Evolutionary conservation across 192 early-diverging fungal genomes (phyloP), one percentile per base, ranked within the genome.

Genomic region (Coemansia biformis): DNA sequence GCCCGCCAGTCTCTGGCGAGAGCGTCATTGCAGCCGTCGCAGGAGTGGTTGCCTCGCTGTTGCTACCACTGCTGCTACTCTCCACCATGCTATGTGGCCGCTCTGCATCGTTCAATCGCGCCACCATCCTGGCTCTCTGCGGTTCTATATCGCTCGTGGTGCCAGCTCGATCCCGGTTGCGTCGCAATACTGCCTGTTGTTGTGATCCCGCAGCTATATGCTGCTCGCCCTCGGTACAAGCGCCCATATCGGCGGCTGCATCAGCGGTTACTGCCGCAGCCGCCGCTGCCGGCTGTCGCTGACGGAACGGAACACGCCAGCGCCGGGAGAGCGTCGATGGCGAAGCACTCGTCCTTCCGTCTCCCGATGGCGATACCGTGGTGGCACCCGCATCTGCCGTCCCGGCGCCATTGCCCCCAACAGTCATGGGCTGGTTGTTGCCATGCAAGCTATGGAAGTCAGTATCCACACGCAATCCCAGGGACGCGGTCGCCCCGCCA

Each of bases 71-170:
- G 48, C 39, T 53, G 26, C 53, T 34, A 34, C 63, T 64, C 32
- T 73, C 69, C 1, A 75, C 71, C 71, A 75, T 75, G 39, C 71
- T 75, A 38, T 32, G 53, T 11, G 71, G 71, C 12, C 71, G 48
- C 16, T 69, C 54, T 36, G 32, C 38, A 1, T 54, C 42, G 1
- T 52, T 28, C 7, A 54, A 24, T 5, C 48, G 43, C 8, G 43
- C 60, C 13, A 55, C 51, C 8, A 31, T 38, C 29, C 30, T 31
- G 13, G 59, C 34, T 19, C 34, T 43, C 15, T 59, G 54, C 54
- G 59, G 63, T 48, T 75, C 71, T 7, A 75, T 66, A 22, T 75
- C 71, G 56, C 71, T 75, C 24, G 71, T 75, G 2, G 71, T 75
- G 2, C 71, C 71, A 0, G 71, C 71, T 8, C 71, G 71, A 21